These are phyloP conservation scores for Crithidia sp. DNA, from an alignment of 208 protist species.

Conservation along the genomic window DNA sequence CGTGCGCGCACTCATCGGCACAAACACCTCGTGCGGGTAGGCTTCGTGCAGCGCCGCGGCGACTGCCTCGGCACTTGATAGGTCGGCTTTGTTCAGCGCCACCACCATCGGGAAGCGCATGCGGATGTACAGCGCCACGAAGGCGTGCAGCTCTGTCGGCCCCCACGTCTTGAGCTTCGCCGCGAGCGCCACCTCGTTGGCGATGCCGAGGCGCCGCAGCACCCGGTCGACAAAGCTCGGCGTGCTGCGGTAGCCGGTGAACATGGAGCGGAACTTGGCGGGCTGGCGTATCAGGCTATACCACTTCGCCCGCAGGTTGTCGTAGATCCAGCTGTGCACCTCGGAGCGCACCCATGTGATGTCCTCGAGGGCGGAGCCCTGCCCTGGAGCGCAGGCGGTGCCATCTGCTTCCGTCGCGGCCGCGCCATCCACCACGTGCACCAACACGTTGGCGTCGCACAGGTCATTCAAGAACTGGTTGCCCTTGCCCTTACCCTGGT, in stretches of 20 bases:
- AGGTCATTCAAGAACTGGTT: slow-evolving; percentile 97
- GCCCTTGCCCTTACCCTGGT: slow-evolving; percentile 90
- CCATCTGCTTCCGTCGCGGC: slow-evolving; percentile 91
- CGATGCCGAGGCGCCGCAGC: slow-evolving; percentile 61
- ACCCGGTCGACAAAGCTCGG: slow-evolving; percentile 74
- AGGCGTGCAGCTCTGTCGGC: slow-evolving; percentile 78
- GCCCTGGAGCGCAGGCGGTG: slow-evolving; percentile 58
- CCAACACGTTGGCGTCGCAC: slow-evolving; percentile 91
- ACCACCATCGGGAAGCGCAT: slow-evolving; percentile 92
- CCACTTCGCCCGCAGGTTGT: slow-evolving; percentile 92
- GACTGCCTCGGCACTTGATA: slow-evolving; percentile 52
- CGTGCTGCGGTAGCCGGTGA: slow-evolving; percentile 91
- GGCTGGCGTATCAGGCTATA: slow-evolving; percentile 62
- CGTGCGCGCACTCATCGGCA: slow-evolving; percentile 76
- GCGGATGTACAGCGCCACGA: slow-evolving; percentile 91
- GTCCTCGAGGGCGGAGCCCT: slow-evolving; percentile 81
- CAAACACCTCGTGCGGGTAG: slow-evolving; percentile 79
- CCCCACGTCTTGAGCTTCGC: slow-evolving; percentile 56
- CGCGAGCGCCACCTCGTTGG: slow-evolving; percentile 43
- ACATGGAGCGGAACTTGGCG: slow-evolving; percentile 85
- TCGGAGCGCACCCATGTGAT: slow-evolving; percentile 92
- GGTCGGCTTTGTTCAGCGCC: slow-evolving; percentile 93
- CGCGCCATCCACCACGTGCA: slow-evolving; percentile 94
- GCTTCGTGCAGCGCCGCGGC: slow-evolving; percentile 41
- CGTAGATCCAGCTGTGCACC: slow-evolving; percentile 95